Percentiles rank a stretch among this genome's conserved stretches.
These are phyloP conservation scores for Coniferiporia weirii DNA, from an alignment of 1,284 basidiomycete genomes.

Conservation along the genomic window DNA sequence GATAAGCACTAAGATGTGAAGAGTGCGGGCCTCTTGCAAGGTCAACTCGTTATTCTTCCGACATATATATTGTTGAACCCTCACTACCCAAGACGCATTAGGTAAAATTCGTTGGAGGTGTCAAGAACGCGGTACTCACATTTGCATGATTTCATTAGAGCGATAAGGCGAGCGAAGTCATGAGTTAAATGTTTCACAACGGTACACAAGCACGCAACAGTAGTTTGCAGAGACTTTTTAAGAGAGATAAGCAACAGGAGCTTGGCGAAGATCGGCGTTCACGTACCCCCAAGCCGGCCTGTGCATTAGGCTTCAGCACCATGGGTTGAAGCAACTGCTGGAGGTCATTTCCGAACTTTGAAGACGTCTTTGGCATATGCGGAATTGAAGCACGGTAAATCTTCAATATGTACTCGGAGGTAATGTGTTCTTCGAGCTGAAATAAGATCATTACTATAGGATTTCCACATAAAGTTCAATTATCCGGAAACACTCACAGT, in stretches of 20 bases:
- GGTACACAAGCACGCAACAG: constrained; percentile 86
- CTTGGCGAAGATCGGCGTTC: background rate
- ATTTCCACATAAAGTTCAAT: constrained; percentile 2
- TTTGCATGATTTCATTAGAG: constrained; percentile 79
- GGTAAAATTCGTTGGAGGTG: background rate
- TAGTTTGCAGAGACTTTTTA: constrained; percentile 75
- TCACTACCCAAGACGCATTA: constrained; percentile 34
- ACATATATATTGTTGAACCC: constrained; percentile 51
- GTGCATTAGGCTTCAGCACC: constrained; percentile 74
- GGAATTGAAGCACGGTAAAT: constrained; percentile 86
- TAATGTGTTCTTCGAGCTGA: constrained; percentile 77
- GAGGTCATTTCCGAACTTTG: constrained; percentile 82
- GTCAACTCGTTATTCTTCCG: constrained; percentile 30
- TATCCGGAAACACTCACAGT: constrained; percentile 42
- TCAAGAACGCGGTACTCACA: constrained; percentile 37
- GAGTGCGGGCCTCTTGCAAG: constrained; percentile 36
- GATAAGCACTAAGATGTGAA: constrained; percentile 73
- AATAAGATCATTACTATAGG: background rate
- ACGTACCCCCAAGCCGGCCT: constrained; percentile 59
- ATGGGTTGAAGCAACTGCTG: constrained; percentile 79
- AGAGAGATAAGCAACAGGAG: constrained; percentile 5
- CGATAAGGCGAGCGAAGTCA: constrained; percentile 73
- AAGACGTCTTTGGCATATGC: constrained; percentile 81
- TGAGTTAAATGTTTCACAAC: constrained; percentile 83
- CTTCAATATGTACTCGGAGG: constrained; percentile 79